phyloP scores from a whole-genome alignment of 768 basidiomycete species.

The Amanita muscaria region DNA sequence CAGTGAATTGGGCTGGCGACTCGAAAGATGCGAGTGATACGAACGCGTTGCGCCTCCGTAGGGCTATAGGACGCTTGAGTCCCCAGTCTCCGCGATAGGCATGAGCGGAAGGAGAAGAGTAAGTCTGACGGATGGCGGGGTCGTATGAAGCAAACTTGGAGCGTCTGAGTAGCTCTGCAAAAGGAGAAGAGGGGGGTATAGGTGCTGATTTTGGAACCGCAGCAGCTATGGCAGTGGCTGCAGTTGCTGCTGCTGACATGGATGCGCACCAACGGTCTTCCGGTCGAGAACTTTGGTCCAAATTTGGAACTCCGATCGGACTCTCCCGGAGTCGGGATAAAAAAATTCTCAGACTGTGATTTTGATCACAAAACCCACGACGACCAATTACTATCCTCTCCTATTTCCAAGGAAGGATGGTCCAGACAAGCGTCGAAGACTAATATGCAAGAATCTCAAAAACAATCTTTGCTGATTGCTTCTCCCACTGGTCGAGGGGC shows the following conservation, averaged over 20 bases:
- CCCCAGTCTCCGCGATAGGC: slow-evolving; percentile 78
- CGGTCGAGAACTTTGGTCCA: not conserved
- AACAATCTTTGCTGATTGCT: slow-evolving; percentile 91
- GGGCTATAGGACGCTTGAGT: slow-evolving; percentile 71
- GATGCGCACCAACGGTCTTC: too few relatives aligned
- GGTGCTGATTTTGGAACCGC: slow-evolving; percentile 11
- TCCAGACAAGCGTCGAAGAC: slow-evolving; percentile 90
- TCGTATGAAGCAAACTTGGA: slow-evolving; percentile 80
- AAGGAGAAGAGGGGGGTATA: slow-evolving; percentile 48
- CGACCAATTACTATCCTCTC: slow-evolving; percentile 77
- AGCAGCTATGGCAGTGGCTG: slow-evolving; percentile 10
- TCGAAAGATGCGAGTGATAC: slow-evolving; percentile 65
- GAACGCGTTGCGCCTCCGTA: slow-evolving; percentile 53
- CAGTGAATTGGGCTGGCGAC: slow-evolving; percentile 64
- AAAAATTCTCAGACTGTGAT: slow-evolving; percentile 15
- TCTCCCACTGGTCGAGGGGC: slow-evolving; percentile 85
- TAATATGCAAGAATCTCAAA: slow-evolving; percentile 52
- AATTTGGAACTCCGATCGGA: slow-evolving; percentile 17
- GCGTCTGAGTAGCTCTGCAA: slow-evolving; percentile 66
- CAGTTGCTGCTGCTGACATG: slow-evolving; percentile 6
- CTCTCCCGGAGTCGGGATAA: slow-evolving; percentile 19
- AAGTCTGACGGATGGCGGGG: slow-evolving; percentile 69
- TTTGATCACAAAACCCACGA: slow-evolving; percentile 35
- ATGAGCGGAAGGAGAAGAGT: slow-evolving; percentile 60
- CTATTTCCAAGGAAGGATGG: slow-evolving; percentile 55